Evolutionary conservation across 441 rosid species (phyloP), one percentile per base, ranked within the genome.

Genomic region (Corymbia citriodora): DNA sequence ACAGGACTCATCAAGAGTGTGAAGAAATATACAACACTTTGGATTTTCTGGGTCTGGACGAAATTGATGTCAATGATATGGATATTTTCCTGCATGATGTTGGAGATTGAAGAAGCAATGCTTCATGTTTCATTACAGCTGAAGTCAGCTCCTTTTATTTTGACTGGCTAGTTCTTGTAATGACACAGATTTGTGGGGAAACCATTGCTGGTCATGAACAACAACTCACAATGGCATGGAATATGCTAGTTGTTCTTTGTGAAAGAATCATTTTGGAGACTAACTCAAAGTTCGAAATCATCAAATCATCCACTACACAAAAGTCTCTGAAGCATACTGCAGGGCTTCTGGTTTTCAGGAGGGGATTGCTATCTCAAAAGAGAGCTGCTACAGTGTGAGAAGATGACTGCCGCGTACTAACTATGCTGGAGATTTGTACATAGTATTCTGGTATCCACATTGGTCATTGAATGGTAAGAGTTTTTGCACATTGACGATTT

Each of bases 21-120:
- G 96, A 94, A 92, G 92, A 95, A 57, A 95, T 97, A 91, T 93
- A 93, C 91, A 87, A 79, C 86, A 90, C 94, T 55, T 92, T 97
- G 90, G 94, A 94, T 57, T 90, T 96, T 90, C 74, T 96, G 59
- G 92, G 91, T 88, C 90, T 90, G 55, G 87, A 90, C 86, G 89
- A 89, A 61, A 57, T 74, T 40, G 85, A 81, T 89, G 50, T 48
- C 65, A 63, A 23, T 23, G 81, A 81, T 55, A 11, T 15, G 61
- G 90, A 27, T 61, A 53, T 40, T 18, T 49, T 40, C 83, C 5
- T 48, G 65, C 88, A 57, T 89, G 81, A 55, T 82, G 14, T 57
- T 59, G 90, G 52, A 49, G 88, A 59, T 89, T 79, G 90, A 89
- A 81, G 59, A 17, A 48, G 85, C 52, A 74, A 74, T 74, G 85